These are phyloP conservation scores for Puccinia triticina DNA, from an alignment of 1,284 basidiomycete species.

Conservation along the genomic window DNA sequence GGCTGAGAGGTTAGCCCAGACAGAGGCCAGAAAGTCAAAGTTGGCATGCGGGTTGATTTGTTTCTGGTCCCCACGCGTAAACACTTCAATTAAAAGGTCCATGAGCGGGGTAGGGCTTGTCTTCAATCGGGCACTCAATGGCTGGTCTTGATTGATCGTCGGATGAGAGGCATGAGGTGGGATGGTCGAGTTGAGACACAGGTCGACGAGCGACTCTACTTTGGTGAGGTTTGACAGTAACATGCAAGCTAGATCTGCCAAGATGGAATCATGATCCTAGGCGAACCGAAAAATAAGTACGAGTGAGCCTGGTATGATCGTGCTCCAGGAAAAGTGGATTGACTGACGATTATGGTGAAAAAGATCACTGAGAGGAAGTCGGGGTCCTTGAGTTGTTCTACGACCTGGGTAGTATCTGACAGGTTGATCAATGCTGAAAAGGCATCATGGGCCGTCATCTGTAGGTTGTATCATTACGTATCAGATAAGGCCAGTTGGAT, in stretches of 20 bases:
- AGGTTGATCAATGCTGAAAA: constrained; percentile 92
- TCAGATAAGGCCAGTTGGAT: constrained; percentile 63
- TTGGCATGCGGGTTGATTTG: constrained; percentile 58
- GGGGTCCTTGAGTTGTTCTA: constrained; percentile 72
- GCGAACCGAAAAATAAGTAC: not conserved
- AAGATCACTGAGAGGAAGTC: constrained; percentile 81
- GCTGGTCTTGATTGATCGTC: constrained; percentile 11
- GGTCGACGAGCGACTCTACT: constrained; percentile 69
- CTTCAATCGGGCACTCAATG: constrained; percentile 25
- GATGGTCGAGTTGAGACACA: constrained; percentile 71
- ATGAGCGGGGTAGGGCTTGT: constrained; percentile 34
- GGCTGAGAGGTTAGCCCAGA: constrained; percentile 84
- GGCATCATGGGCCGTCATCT: constrained; percentile 92
- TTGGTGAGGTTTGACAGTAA: constrained; percentile 90
- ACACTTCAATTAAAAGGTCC: constrained; percentile 69
- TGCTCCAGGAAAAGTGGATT: not conserved
- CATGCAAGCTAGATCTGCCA: constrained; percentile 95
- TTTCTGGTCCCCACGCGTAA: constrained; percentile 70
- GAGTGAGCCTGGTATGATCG: not conserved
- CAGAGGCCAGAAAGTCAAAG: constrained; percentile 84
- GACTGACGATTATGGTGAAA: constrained; percentile 83
- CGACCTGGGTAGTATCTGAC: constrained; percentile 77
- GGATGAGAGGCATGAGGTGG: constrained; percentile 66
- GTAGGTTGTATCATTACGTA: constrained; percentile 21
- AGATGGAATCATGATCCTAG: constrained; percentile 82